phyloP scores from a whole-genome alignment of 805 yeast species.

The Barnettozyma botsteinii region DNA sequence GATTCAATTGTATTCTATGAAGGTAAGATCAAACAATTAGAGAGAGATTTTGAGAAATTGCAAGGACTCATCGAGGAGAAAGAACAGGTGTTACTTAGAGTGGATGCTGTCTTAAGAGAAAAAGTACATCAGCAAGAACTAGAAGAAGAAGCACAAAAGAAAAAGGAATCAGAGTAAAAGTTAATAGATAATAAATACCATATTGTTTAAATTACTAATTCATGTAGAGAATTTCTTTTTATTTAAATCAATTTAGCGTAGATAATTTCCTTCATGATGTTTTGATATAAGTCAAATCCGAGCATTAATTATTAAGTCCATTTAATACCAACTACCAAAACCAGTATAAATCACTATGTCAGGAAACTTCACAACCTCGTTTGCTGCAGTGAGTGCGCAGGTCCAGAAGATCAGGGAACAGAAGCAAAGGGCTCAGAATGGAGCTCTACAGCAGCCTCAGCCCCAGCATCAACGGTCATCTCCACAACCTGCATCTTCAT shows the following conservation, averaged over 20 bases:
- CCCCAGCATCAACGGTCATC: background rate
- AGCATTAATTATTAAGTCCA: too few relatives aligned
- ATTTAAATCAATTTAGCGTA: too few relatives aligned
- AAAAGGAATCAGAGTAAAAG: background rate
- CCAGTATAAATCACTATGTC: too few relatives aligned
- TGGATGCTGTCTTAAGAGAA: slow-evolving; percentile 51
- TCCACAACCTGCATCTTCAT: background rate
- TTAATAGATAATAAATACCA: background rate
- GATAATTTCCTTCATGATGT: too few relatives aligned
- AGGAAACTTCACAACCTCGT: slow-evolving; percentile 4
- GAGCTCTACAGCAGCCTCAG: background rate
- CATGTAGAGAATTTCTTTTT: too few relatives aligned
- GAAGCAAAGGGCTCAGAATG: slow-evolving; percentile 6
- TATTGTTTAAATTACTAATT: too few relatives aligned
- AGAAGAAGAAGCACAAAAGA: background rate
- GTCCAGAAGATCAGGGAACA: slow-evolving; percentile 12
- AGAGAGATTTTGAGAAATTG: slow-evolving; percentile 66
- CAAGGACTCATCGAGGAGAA: slow-evolving; percentile 73
- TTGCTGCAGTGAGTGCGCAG: slow-evolving; percentile 5
- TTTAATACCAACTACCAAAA: too few relatives aligned
- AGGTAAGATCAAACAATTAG: slow-evolving; percentile 65
- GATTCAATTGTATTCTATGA: slow-evolving; percentile 71
- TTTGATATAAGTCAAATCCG: too few relatives aligned
- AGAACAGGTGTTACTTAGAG: slow-evolving; percentile 52
- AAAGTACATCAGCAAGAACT: slow-evolving; percentile 41